A percentile compares a stretch with the other conserved stretches of the same genome.
These are phyloP conservation scores for Alternaria hordeiaustralica DNA, from an alignment of 2,329 filamentous ascomycete species.

Conservation along the genomic window DNA sequence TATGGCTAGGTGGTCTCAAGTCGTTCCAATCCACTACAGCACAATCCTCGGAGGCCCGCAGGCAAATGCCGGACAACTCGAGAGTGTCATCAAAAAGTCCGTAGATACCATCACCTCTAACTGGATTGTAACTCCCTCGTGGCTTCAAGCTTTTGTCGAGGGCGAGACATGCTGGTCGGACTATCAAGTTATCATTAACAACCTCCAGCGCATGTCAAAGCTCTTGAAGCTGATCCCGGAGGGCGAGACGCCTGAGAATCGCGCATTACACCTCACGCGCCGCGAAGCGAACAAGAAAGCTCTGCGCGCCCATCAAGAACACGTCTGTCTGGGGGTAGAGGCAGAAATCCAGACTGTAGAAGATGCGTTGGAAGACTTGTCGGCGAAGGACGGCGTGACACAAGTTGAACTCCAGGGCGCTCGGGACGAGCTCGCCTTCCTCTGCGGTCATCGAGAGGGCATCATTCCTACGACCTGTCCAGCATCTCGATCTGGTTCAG, in stretches of 20 bases:
- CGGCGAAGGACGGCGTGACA: neutral
- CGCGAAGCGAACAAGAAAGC: neutral
- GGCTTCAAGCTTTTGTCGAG: neutral
- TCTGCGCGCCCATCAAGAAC: neutral
- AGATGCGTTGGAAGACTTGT: neutral
- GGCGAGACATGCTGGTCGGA: neutral
- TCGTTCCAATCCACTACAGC: too few species aligned
- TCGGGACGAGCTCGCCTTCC: neutral
- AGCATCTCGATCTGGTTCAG: too few species aligned
- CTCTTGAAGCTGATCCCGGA: neutral
- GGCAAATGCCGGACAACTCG: neutral
- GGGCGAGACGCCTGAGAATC: neutral
- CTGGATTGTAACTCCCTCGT: neutral
- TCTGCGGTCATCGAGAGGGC: neutral
- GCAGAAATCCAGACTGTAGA: neutral
- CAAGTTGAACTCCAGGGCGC: neutral
- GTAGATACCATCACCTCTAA: neutral
- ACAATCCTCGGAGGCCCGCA: too few species aligned
- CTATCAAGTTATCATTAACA: neutral
- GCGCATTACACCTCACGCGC: neutral
- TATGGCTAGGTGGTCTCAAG: too few species aligned
- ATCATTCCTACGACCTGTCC: accelerated
- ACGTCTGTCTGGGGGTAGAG: neutral
- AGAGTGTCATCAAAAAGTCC: neutral
- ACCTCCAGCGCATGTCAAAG: neutral